Evolutionary conservation across 2,329 filamentous ascomycete species (phyloP), one percentile per base, ranked within the genome.

Genomic region (Apiospora phragmitis): DNA sequence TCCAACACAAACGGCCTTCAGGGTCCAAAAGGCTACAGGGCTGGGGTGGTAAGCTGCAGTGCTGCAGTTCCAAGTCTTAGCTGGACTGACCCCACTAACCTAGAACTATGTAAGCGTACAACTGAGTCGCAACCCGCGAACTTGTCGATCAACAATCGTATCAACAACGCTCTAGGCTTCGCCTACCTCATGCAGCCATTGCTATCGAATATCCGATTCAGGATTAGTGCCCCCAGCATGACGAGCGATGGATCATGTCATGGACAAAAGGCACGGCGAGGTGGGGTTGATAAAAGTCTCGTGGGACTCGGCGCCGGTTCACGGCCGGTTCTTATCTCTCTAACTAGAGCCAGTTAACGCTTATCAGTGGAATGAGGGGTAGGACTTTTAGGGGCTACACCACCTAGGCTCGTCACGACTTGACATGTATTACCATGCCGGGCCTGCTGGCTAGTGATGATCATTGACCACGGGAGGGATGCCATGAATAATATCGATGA

Each of bases 401-500:
- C 29, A 35, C 29, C 51, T 59, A 21, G 29, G 35, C 16, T 59
- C 51, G 49, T 32, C 49, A 35, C 51, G 26, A 21, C 9, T 55
- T 35, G 26, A 12, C 38, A 11, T 41, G 38, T 12, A 41, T 12
- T 18, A 49, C 49, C 49, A 55, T 43, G 41, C 41, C 24, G 8
- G 4, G 14, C 49, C 5, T 26, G 49, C 49, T 32, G 49, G 49
- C 49, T 55, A 55, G 49, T 7, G 51, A 35, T 59, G 26, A 32
- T 35, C 49, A 32, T 35, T 11, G 14, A 18, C 14, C 49, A 55
- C 18, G 26, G 14, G 7, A n/a, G 29, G 29, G 32, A n/a, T 62
- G 55, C 55, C 29, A 62, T 62, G 55, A 62, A 35, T 62, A 62
- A 62, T 62, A 29, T 21, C 32, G 32, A 62, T 62, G 55, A 62